Base-by-base conservation (phyloP, 1,284 basidiomycete species). In the Xerocomus nothofagi region DNA sequence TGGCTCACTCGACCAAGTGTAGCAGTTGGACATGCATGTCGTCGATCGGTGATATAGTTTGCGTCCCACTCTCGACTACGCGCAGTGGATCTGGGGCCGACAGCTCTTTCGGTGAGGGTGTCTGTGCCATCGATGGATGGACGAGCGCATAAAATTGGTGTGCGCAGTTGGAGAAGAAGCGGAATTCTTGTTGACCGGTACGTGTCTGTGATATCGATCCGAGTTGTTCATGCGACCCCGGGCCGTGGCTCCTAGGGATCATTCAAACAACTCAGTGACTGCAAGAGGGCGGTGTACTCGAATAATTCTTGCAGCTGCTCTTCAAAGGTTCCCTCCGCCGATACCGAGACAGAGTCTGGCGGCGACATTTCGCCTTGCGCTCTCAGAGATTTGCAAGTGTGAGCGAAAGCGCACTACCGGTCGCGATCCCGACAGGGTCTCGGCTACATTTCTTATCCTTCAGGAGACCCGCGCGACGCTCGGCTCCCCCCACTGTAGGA, bases 131-230 rank as follows among this genome's bases (percentile, higher is more conserved):
- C 47, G 80, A 81, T 14, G 73, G 88, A 14, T 66, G 90, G 60
- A 90, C 88, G 31, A 88, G 86, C 63, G 88, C 88, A 3, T 91
- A 89, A 89, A 89, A 91, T 63, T 91, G 88, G 88, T 91, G 89
- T 69, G 81, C 82, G 42, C 74, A 74, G 40, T 67, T 91, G 56
- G 88, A 91, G 72, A 91, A 89, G 73, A 91, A 91, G 71, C 74
- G 82, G 47, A 91, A 82, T 91, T 91, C 66, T 71, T 91, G 55
- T 70, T 91, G 46, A 80, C 81, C 36, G 88, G 86, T 88, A 56
- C 58, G 82, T 23, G n/a, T 41, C 7, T 50, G 18, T 39, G 21
- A 18, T 24, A 14, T 15, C 10, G 27, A 24, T 49, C 3, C n/a
- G n/a, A n/a, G n/a, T n/a, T n/a, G 32, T 11, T 36, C 9, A 56